Evolutionary conservation across 1,284 basidiomycete genomes (phyloP).

Genomic region (Farysia itapuensis): DNA sequence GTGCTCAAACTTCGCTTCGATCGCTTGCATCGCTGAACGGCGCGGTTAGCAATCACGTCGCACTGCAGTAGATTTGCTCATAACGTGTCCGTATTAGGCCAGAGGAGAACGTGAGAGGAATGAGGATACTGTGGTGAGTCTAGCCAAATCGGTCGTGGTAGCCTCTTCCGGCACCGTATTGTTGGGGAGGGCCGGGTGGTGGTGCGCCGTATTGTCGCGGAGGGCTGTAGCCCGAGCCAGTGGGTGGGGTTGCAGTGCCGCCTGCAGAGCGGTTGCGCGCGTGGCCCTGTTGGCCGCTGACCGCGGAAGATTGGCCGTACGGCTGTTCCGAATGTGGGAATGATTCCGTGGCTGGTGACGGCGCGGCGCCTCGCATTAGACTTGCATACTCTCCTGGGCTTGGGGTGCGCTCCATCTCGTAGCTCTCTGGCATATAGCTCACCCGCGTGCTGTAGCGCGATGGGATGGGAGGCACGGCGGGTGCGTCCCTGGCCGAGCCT

Average conservation of each 20-base stretch:
- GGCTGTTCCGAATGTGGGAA: conserved; percentile 18
- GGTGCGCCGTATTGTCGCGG: not conserved
- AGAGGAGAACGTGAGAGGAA: no score
- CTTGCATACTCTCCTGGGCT: conserved; percentile 41
- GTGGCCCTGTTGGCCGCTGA: conserved; percentile 16
- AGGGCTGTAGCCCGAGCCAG: not conserved
- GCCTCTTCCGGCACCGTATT: conserved; percentile 1
- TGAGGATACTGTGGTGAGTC: no score
- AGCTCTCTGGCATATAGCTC: conserved; percentile 18
- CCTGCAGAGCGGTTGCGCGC: conserved; percentile 27
- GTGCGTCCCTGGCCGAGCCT: conserved; percentile 4
- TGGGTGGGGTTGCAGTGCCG: not conserved
- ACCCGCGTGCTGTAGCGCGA: conserved; percentile 12
- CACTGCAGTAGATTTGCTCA: no score
- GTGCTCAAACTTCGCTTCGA: no score
- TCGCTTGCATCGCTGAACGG: no score
- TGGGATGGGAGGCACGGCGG: conserved; percentile 37
- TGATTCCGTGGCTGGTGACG: conserved; percentile 23
- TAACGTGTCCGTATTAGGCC: no score
- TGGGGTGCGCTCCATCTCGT: conserved; percentile 36
- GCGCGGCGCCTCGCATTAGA: conserved; percentile 30
- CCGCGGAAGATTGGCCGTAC: conserved; percentile 32
- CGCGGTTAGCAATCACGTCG: no score
- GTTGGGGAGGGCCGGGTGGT: not conserved
- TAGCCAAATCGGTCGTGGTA: conserved; percentile 31